Evolutionary conservation across 2,329 filamentous ascomycete genomes (phyloP).

Genomic region (Penicillium sp.): DNA sequence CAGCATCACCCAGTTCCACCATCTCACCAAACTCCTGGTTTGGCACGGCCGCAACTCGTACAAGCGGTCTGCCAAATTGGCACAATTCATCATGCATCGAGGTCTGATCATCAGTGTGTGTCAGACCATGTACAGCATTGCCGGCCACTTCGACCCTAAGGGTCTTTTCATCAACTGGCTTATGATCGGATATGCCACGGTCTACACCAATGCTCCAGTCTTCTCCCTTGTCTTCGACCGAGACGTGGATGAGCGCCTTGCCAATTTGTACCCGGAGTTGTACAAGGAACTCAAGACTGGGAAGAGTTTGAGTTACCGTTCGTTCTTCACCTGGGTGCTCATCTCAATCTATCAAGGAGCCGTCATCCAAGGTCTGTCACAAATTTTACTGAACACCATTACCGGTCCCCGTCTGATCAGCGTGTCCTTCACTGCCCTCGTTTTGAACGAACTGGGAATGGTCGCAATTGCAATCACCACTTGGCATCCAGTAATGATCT

Average conservation of each 20-base stretch:
- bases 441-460: conserved; percentile 95
- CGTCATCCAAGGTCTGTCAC: conserved; percentile 91
- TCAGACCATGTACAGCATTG: conserved; percentile 96
- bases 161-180: conserved; percentile 96
- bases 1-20: conserved; percentile 90
- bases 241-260: conserved; percentile 90
- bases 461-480: conserved; percentile 95
- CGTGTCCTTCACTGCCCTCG: conserved; percentile 85
- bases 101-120: conserved; percentile 93
- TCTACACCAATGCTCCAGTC: conserved; percentile 92
- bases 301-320: conserved; percentile 81
- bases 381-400: conserved; percentile 79
- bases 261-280: conserved; percentile 92
- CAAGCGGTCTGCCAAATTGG: conserved; percentile 91
- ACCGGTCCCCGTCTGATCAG: conserved; percentile 70
- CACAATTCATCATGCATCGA: conserved; percentile 97
- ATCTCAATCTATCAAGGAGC: conserved; percentile 94
- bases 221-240: conserved; percentile 91
- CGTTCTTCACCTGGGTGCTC: conserved; percentile 95
- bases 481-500: conserved; percentile 92
- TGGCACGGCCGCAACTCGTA: conserved; percentile 99
- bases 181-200: conserved; percentile 90
- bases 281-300: conserved; percentile 96
- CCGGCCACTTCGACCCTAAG: conserved; percentile 86
- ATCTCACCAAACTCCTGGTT: conserved; percentile 93